These are phyloP conservation scores for Ogataea chonburiensis DNA, from an alignment of 805 yeast species.

Conservation along the genomic window DNA sequence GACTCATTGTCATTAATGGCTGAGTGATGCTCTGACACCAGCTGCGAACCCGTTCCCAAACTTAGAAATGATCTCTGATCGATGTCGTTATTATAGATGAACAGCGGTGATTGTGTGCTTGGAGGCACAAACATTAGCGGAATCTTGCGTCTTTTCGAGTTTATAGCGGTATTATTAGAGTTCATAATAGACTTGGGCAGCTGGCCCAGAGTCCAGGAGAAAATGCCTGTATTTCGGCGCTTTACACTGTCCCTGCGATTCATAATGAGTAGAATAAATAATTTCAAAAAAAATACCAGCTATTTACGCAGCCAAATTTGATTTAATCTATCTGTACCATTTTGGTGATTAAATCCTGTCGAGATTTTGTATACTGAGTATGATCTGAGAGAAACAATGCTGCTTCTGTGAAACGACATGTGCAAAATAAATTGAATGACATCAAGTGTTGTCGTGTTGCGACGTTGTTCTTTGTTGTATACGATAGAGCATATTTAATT, in stretches of 20 bases:
- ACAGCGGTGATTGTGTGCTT: constrained; percentile 37
- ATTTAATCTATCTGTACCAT: too few species aligned
- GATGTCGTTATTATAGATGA: constrained; percentile 32
- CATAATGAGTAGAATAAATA: constrained; percentile 11
- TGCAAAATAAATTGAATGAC: too few species aligned
- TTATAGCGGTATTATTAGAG: constrained; percentile 31
- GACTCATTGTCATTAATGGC: constrained; percentile 27
- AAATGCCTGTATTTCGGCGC: constrained; percentile 27
- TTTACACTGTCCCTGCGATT: constrained; percentile 19
- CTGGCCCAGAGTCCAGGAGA: constrained; percentile 25
- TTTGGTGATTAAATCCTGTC: too few species aligned
- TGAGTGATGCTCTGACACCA: constrained; percentile 26
- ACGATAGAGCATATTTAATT: not conserved
- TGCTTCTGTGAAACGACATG: too few species aligned
- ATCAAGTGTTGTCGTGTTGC: not conserved
- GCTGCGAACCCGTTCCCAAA: constrained; percentile 32
- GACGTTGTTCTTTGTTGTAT: not conserved
- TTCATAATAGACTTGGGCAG: constrained; percentile 28
- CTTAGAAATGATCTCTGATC: constrained; percentile 38
- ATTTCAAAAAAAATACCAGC: constrained; percentile 1
- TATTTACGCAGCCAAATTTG: too few species aligned
- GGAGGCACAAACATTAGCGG: constrained; percentile 39
- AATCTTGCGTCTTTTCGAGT: constrained; percentile 35
- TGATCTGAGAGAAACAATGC: too few species aligned
- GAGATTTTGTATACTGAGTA: too few species aligned